These are phyloP conservation scores for Auxenochlorella protothecoides DNA, from an alignment of 139 green algal species.

Conservation along the genomic window DNA sequence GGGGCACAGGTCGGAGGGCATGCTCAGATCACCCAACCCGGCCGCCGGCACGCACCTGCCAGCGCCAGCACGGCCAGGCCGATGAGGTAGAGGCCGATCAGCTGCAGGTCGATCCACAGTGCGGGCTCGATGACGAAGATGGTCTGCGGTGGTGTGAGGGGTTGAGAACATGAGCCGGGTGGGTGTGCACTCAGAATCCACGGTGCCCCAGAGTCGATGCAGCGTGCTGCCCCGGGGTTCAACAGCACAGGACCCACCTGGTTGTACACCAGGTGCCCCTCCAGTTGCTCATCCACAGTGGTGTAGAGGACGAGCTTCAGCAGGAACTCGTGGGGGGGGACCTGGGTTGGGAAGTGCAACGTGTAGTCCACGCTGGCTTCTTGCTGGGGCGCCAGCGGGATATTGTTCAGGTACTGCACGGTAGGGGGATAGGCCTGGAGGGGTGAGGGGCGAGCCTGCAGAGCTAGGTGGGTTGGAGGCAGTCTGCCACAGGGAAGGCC, in stretches of 20 bases:
- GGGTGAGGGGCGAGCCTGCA: too few relatives aligned
- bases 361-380: slow-evolving; percentile 20
- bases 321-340: slow-evolving; percentile 27
- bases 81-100: slow-evolving; percentile 27
- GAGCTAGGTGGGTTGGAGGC: neutral
- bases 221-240: neutral
- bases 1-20: too few relatives aligned
- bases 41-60: slow-evolving; percentile 1
- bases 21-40: too few relatives aligned
- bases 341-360: slow-evolving; percentile 17
- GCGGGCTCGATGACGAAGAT: slow-evolving; percentile 22
- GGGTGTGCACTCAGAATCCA: too few relatives aligned
- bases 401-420: slow-evolving; percentile 17
- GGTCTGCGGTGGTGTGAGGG: neutral
- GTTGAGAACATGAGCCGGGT: slow-evolving; percentile 5
- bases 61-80: slow-evolving; percentile 4
- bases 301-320: slow-evolving; percentile 11
- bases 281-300: neutral
- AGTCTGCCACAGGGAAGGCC: neutral
- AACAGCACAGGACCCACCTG: neutral
- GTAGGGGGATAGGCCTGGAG: neutral
- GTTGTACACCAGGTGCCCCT: neutral
- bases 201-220: too few relatives aligned
- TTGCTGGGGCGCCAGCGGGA: slow-evolving; percentile 4
- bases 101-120: slow-evolving; percentile 22